A percentile compares a stretch with the other conserved stretches of the same genome.
Conservation (phyloP, 169 alveolate species). For the Plasmodium gallinaceum region DNA sequence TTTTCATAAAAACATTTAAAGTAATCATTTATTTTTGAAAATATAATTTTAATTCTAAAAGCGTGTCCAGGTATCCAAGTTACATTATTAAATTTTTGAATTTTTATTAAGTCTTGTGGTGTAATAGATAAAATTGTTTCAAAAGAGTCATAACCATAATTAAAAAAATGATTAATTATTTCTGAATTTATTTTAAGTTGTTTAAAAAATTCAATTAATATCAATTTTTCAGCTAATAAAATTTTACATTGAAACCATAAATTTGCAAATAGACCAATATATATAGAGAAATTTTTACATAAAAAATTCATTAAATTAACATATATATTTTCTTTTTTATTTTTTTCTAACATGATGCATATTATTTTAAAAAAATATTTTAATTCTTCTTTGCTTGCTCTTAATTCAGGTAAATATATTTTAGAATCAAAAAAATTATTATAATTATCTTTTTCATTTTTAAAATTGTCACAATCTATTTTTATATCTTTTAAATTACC, state of each 20-base stretch:
- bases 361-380: slow-evolving; percentile 32
- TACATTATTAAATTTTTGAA: slow-evolving; percentile 52
- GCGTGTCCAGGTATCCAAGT: slow-evolving; percentile 61
- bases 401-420: slow-evolving; percentile 31
- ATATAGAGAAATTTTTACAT: slow-evolving; percentile 45
- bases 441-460: slow-evolving; percentile 10
- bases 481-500: background rate
- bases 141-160: slow-evolving; percentile 49
- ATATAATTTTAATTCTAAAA: slow-evolving; percentile 30
- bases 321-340: slow-evolving; percentile 31
- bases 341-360: slow-evolving; percentile 6
- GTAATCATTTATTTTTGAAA: slow-evolving; percentile 25
- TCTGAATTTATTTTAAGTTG: slow-evolving; percentile 55
- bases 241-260: slow-evolving; percentile 62
- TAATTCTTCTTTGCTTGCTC: slow-evolving; percentile 35
- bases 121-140: slow-evolving; percentile 60
- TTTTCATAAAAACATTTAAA: slow-evolving; percentile 29
- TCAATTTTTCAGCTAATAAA: slow-evolving; percentile 58
- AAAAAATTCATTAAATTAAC: slow-evolving; percentile 24
- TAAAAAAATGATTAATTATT: slow-evolving; percentile 66
- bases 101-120: slow-evolving; percentile 32
- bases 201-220: slow-evolving; percentile 44
- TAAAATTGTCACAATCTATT: background rate
- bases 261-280: slow-evolving; percentile 61
- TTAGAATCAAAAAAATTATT: slow-evolving; percentile 27